Evolutionary conservation across 2,329 filamentous ascomycete genomes (phyloP).

Genomic region (Cyclaneusma minus): DNA sequence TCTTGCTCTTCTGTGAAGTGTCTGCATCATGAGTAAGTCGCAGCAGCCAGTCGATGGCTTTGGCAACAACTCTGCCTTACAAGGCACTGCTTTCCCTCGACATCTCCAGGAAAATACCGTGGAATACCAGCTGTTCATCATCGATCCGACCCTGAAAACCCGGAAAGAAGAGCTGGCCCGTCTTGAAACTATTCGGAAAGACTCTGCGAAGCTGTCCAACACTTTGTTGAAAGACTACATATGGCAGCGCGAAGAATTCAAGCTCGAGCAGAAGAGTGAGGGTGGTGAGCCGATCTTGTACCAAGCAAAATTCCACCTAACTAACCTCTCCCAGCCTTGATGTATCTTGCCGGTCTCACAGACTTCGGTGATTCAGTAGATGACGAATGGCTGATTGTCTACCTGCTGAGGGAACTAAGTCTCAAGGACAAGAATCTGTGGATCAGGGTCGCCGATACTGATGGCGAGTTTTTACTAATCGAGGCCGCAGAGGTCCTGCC

Average conservation of each 20-base stretch:
- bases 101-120: slow-evolving; percentile 68
- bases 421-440: slow-evolving; percentile 58
- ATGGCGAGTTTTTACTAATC: slow-evolving; percentile 89
- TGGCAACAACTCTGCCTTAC: too few relatives aligned
- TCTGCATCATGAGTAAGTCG: too few relatives aligned
- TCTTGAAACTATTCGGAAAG: slow-evolving; percentile 59
- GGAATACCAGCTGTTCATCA: slow-evolving; percentile 66
- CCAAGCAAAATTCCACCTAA: slow-evolving; percentile 1
- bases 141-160: slow-evolving; percentile 39
- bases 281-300: slow-evolving; percentile 29
- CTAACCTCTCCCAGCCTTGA: slow-evolving; percentile 23
- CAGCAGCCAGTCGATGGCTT: too few relatives aligned
- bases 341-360: slow-evolving; percentile 60
- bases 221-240: slow-evolving; percentile 70
- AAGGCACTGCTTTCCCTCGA: too few relatives aligned
- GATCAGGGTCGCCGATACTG: slow-evolving; percentile 71
- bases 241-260: slow-evolving; percentile 80
- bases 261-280: slow-evolving; percentile 45
- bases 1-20: too few relatives aligned
- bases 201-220: slow-evolving; percentile 45
- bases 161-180: slow-evolving; percentile 40
- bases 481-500: slow-evolving; percentile 84
- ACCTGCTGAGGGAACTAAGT: slow-evolving; percentile 69
- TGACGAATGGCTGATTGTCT: slow-evolving; percentile 95
- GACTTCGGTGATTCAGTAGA: slow-evolving; percentile 91